Base-by-base conservation (phyloP, 345 rosid species). In the Ailanthus altissimus region DNA sequence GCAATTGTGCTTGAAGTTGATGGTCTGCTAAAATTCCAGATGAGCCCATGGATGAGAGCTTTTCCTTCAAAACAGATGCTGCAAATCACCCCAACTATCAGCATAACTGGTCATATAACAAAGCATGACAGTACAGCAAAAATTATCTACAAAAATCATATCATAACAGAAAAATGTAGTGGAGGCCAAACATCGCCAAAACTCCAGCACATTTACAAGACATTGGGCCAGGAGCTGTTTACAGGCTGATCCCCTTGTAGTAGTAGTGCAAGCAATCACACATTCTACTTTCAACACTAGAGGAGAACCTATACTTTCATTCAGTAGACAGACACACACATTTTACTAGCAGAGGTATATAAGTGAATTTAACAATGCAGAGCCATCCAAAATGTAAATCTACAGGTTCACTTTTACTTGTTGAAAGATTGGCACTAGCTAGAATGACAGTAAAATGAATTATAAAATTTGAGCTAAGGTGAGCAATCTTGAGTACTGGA, bases 1-100 rank as follows among this genome's bases (percentile, higher is more conserved):
- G 98, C 80, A 96, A 80, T 80, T 90, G 90, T 67, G 99, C 90
- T 86, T 96, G 98, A 83, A 96, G 98, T 85, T 96, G 99, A 86
- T 96, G 97, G 74, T 96, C 99, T 53, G 99, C 99, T 80, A 96
- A 87, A 84, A 96, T 89, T 84, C 99, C 99, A 60, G 98, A 96
- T 59, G 98, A 86, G 69, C 98, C 99, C 91, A 96, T 85, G 47
- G 91, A 86, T 75, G 94, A 82, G 66, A 96, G 99, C 81, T 91
- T 96, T 81, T 93, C 97, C 90, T 93, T 96, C 78, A 96, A 83
- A 76, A 91, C 87, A 78, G 99, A 91, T 28, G 97, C 99, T 93
- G 97, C 90, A 89, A 75, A 89, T 32, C 56, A 80, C 77, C 49
- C 76, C 67, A 59, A 73, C 63, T 69, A 67, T 88, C 80, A 88